Base-by-base conservation (phyloP, 176 grass and related monocot genomes). In the Poa pratensis region DNA sequence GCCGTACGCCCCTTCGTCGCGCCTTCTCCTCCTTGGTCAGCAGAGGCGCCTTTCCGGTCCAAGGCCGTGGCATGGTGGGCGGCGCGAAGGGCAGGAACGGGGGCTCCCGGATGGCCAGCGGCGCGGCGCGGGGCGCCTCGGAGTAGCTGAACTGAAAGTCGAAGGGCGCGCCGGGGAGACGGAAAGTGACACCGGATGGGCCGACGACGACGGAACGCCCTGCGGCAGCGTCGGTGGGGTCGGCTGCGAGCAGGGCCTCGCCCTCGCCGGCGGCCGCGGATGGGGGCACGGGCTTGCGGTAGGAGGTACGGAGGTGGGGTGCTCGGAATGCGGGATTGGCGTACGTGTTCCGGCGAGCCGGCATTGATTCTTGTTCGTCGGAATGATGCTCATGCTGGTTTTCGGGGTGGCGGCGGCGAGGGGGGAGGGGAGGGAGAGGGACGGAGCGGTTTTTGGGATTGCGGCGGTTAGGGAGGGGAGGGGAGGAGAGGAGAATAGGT, bases 141-240 rank as follows among this genome's bases (percentile, higher is more conserved):
- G 96, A 98, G 83, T 98, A 98, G 84, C 92, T 95, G 91, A 95
- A 98, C 73, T 92, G 93, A 77, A 98, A 98, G 64, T 98, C 96
- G 68, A 98, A 98, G 16, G 96, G 96, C 24, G 96, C 96, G 17
- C 75, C 86, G 0, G 96, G 96, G 32, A 98, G 89, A 18, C 88
- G 89, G 88, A 92, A 98, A 6, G 93, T 92, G 2, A 98, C 77
- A 9, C 96, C 96, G 6, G 93, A 92, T 1, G 87, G 91, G 0
- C 93, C 91, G 42, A 98, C 88, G 1, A 98, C 87, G 50, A 98
- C 89, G 18, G 89, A 53, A 69, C 96, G 93, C 19, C 91, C 91
- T 2, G 66, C 82, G 11, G 50, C 80, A 39, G 84, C 88, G 20
- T 92, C 87, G 17, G 45, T 32, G n/a, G 88, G 85, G 45, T 91